Evolutionary conservation across 148 eudicot genomes (phyloP), one percentile per base, ranked within the genome.

Genomic region (Camellia japonica): DNA sequence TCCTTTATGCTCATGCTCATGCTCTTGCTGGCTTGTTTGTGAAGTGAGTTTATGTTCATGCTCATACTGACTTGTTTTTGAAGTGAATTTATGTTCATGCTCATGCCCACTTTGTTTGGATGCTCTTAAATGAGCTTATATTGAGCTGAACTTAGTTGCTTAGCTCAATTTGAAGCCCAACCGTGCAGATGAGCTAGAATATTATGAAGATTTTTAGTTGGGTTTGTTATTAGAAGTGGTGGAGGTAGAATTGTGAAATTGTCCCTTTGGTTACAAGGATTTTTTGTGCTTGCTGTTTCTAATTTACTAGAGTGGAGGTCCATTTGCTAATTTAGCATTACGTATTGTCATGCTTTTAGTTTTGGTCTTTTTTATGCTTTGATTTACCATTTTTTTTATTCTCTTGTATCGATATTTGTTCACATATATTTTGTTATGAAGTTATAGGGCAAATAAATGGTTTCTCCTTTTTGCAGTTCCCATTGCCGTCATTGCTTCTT

Each of bases 401-500:
- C 14, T 52, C 18, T 16, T 42, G 54, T 46, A 42, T 41, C 43
- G 6, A 11, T 60, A 43, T 13, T 69, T 44, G 20, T 43, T 13
- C 51, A 18, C 38, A 42, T 15, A 6, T 60, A 38, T 14, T 56
- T 6, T 38, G 12, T 42, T 7, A 15, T 18, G 52, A 60, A 59
- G 38, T 55, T 56, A 19, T 20, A 38, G 20, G 55, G 23, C 23
- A 74, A 74, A 42, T 60, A 60, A 75, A 43, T 59, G 60, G 44
- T 56, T 66, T 15, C n/a, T 83, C 75, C 76, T 81, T 77, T 73
- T 77, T 92, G 97, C 97, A 95, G 97, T 95, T 84, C 89, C 97
- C 72, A 86, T 95, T 72, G 83, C 89, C 3, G 84, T 93, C 73
- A 86, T 95, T 83, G 90, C 93, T 68, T 90, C 99, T 78, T 95